Evolutionary conservation across 2,329 filamentous ascomycete species (phyloP).

Genomic region (Calonectria hawksworthii): DNA sequence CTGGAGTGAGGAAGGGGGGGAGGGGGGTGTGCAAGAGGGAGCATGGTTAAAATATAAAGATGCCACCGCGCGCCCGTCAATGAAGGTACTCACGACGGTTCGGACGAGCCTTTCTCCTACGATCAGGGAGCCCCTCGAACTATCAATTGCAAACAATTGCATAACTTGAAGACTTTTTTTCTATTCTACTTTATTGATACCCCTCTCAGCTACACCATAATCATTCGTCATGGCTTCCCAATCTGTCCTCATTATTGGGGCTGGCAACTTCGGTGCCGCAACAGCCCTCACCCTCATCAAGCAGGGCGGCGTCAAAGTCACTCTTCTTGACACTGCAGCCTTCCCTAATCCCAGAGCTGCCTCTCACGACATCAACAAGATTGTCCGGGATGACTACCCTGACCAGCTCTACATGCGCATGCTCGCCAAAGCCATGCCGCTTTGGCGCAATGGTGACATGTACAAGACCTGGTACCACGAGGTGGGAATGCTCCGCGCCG

Average conservation of each 20-base stretch:
- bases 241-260: conserved; percentile 57
- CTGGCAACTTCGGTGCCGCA: conserved; percentile 60
- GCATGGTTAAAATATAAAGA: conserved; percentile 42
- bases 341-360: conserved; percentile 57
- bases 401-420: conserved; percentile 57
- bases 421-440: conserved; percentile 56
- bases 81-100: conserved; percentile 20
- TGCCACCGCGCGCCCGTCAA: conserved; percentile 29
- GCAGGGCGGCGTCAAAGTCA: conserved; percentile 48
- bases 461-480: conserved; percentile 68
- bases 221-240: conserved; percentile 25
- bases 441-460: conserved; percentile 60
- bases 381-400: conserved; percentile 59
- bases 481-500: conserved; percentile 66
- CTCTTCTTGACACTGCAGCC: conserved; percentile 53
- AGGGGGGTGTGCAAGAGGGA: not conserved
- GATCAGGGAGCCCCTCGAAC: conserved; percentile 27
- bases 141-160: conserved; percentile 27
- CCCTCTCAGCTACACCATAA: not conserved
- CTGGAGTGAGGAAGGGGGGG: conserved; percentile 21
- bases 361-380: conserved; percentile 64
- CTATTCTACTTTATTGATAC: conserved; percentile 6
- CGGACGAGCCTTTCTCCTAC: conserved; percentile 36
- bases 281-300: conserved; percentile 55
- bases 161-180: conserved; percentile 23